Conservation (phyloP, 2,329 filamentous ascomycete genomes). For the Cytospora schulzeri region DNA sequence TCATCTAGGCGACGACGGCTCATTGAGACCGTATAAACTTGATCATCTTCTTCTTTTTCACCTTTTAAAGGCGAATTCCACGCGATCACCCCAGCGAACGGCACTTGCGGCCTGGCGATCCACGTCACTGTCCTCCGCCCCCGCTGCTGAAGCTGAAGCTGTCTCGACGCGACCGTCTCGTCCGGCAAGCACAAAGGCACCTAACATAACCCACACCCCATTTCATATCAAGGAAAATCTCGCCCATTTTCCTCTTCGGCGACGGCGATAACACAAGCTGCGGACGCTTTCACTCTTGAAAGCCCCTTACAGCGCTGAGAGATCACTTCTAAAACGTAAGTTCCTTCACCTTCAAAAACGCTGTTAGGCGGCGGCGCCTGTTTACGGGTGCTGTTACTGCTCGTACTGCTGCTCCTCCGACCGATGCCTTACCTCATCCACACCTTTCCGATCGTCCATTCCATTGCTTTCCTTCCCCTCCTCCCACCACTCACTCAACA, state of each 20-base stretch:
- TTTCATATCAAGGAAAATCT: slow-evolving; percentile 3
- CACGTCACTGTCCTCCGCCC: slow-evolving; percentile 23
- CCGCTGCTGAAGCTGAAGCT: slow-evolving; percentile 24
- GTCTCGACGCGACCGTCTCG: slow-evolving; percentile 27
- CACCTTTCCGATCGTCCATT: slow-evolving; percentile 6
- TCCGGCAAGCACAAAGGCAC: slow-evolving; percentile 13
- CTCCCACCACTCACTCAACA: not conserved
- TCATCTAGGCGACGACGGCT: slow-evolving; percentile 24
- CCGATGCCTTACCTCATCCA: slow-evolving; percentile 14
- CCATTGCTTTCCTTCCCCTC: slow-evolving; percentile 12
- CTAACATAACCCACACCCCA: slow-evolving; percentile 4
- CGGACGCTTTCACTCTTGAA: slow-evolving; percentile 28
- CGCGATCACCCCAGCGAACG: slow-evolving; percentile 23
- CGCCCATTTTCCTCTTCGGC: slow-evolving; percentile 10
- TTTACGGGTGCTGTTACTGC: not conserved
- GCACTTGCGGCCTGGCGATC: slow-evolving; percentile 23
- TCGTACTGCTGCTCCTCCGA: not conserved
- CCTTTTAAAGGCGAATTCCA: slow-evolving; percentile 5
- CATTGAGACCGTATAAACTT: slow-evolving; percentile 14
- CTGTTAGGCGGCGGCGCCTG: not conserved
- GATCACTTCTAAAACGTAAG: slow-evolving; percentile 31
- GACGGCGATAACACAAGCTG: slow-evolving; percentile 17
- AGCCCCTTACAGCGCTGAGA: slow-evolving; percentile 28
- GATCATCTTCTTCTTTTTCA: slow-evolving; percentile 13
- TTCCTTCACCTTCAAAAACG: not conserved